Percentiles rank a stretch among this genome's conserved stretches.
Conservation (phyloP, 208 protist species). For the Trypanosoma rangeli region DNA sequence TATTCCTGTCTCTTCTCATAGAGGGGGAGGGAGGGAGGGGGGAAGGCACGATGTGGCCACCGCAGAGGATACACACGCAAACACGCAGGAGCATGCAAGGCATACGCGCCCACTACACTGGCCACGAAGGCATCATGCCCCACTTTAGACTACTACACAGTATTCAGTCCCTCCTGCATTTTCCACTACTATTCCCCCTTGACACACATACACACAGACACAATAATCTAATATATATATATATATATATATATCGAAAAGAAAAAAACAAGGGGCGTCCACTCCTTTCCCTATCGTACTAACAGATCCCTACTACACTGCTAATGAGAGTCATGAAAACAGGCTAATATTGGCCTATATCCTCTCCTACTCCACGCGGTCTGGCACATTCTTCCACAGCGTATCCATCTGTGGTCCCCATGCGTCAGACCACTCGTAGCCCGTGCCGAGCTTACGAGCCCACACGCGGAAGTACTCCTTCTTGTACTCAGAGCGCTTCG, state of each 20-base stretch:
- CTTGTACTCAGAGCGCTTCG: conserved; percentile 66
- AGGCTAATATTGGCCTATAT: not conserved
- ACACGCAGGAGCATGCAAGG: conserved; percentile 8
- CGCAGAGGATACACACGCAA: conserved; percentile 20
- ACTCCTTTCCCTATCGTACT: not conserved
- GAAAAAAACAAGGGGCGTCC: conserved; percentile 18
- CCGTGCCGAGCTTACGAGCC: conserved; percentile 83
- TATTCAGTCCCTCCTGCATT: not conserved
- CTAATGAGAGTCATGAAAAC: conserved; percentile 18
- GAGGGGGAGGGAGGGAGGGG: too few species aligned
- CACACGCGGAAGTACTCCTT: conserved; percentile 81
- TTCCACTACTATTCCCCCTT: not conserved
- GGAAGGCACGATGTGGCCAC: conserved; percentile 1
- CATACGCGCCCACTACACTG: conserved; percentile 14
- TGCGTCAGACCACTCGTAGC: conserved; percentile 89
- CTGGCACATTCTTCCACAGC: conserved; percentile 79
- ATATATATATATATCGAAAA: conserved; percentile 20
- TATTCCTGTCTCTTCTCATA: not conserved
- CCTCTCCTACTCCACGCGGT: conserved; percentile 53
- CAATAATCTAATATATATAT: conserved; percentile 11
- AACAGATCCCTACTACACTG: conserved; percentile 1
- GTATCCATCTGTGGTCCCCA: conserved; percentile 82
- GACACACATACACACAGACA: not conserved
- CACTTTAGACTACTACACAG: not conserved
- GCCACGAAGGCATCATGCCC: not conserved